Conservation (phyloP, 2,329 filamentous ascomycete genomes). For the Sporothrix curviconia region DNA sequence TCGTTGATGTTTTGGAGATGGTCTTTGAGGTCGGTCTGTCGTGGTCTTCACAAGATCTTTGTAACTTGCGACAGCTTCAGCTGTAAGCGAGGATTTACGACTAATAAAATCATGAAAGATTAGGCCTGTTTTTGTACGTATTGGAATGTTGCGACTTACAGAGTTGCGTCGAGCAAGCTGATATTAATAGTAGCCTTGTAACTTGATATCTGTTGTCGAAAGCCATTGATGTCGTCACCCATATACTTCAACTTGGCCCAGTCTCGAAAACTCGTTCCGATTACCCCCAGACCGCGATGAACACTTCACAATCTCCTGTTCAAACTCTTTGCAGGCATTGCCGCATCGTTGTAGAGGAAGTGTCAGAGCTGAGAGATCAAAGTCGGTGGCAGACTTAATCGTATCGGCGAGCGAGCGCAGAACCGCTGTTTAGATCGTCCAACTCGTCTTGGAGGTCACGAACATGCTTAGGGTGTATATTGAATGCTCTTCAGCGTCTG, state of each 20-base stretch:
- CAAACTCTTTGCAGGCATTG: not conserved
- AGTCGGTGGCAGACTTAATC: not conserved
- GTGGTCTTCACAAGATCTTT: conserved; percentile 3
- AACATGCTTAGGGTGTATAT: not conserved
- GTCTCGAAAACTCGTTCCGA: conserved; percentile 3
- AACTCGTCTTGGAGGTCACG: not conserved
- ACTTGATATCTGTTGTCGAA: conserved; percentile 1
- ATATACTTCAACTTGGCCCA: conserved; percentile 5
- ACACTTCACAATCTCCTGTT: not conserved
- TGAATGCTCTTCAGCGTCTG: conserved; percentile 3
- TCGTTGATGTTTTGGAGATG: not conserved
- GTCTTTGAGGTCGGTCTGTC: conserved; percentile 2
- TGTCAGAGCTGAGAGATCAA: not conserved
- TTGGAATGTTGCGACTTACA: not conserved
- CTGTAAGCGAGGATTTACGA: not conserved
- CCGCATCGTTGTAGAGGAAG: not conserved
- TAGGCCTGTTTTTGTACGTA: not conserved
- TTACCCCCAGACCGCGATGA: not conserved
- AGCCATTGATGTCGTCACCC: conserved; percentile 2
- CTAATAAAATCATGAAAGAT: not conserved
- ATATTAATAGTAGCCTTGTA: conserved; percentile 3
- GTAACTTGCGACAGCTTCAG: not conserved
- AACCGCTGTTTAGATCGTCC: not conserved
- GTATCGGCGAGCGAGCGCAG: conserved; percentile 1
- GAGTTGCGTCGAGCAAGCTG: not conserved